Evolutionary conservation across 2,329 filamentous ascomycete genomes (phyloP).

Genomic region (Penicillium concentricum): DNA sequence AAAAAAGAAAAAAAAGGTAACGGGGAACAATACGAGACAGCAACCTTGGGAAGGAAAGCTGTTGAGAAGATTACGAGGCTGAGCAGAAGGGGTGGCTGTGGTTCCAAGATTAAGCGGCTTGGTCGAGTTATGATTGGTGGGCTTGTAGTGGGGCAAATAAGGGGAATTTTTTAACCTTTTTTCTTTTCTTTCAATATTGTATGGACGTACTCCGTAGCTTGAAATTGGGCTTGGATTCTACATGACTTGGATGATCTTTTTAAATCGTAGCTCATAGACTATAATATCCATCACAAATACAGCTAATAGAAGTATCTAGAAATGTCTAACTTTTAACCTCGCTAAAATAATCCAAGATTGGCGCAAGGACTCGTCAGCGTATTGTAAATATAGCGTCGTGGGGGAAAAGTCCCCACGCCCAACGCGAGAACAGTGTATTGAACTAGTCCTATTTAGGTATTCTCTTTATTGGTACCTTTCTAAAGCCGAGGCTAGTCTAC

Average conservation of each 20-base stretch:
- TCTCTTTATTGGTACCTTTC: background rate
- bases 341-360: background rate
- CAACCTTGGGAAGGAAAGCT: background rate
- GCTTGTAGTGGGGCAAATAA: background rate
- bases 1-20: constrained; percentile 27
- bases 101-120: background rate
- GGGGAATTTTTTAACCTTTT: constrained; percentile 1
- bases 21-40: background rate
- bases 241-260: too few relatives aligned
- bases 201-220: background rate
- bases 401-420: constrained; percentile 6
- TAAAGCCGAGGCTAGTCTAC: background rate
- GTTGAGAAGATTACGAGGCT: constrained; percentile 5
- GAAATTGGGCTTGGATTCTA: background rate
- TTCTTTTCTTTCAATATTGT: background rate
- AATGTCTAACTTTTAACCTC: background rate
- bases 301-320: background rate
- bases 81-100: constrained; percentile 5
- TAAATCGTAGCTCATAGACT: too few relatives aligned
- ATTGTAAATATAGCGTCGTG: constrained; percentile 1
- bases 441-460: background rate
- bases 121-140: background rate
- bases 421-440: background rate
- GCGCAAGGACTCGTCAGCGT: constrained; percentile 9
- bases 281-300: too few relatives aligned